Evolutionary conservation across 164 flowering plant genomes (phyloP).

Genomic region (Chloranthus sessilifolius): DNA sequence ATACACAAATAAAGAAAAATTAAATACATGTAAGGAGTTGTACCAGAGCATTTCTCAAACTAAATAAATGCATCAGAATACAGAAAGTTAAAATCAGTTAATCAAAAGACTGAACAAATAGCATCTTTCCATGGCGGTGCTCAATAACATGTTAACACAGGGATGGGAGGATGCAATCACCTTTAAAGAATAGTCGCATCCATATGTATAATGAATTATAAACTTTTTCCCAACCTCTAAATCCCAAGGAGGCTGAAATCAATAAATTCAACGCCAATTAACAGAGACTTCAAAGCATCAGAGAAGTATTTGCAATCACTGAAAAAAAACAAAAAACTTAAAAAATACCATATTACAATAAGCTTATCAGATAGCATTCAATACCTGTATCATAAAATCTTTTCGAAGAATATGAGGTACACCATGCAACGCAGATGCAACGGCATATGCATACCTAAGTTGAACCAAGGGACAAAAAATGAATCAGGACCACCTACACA

Average conservation of each 20-base stretch:
- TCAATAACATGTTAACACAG: not conserved
- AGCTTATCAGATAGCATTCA: not conserved
- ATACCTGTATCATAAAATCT: conserved; percentile 97
- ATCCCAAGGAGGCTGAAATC: conserved; percentile 95
- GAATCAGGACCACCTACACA: conserved; percentile 1
- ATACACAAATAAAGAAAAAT: conserved; percentile 1
- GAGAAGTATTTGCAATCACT: not conserved
- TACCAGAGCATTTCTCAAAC: no score
- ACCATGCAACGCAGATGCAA: conserved; percentile 92
- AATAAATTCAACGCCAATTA: not conserved
- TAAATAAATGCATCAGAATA: not conserved
- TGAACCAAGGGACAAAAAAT: conserved; percentile 6
- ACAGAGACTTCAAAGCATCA: not conserved
- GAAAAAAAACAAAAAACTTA: not conserved
- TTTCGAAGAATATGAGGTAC: conserved; percentile 83
- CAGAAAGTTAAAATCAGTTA: not conserved
- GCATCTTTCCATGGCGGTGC: not conserved
- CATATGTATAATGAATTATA: conserved; percentile 90
- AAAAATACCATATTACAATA: not conserved
- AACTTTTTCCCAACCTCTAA: conserved; percentile 42
- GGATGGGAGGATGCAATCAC: conserved; percentile 24
- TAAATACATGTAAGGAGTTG: not conserved
- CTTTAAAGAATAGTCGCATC: conserved; percentile 82
- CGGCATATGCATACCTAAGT: conserved; percentile 60
- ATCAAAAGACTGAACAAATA: not conserved